Evolutionary conservation across 1,284 basidiomycete genomes (phyloP).

Genomic region (Pisolithus thermaeus): DNA sequence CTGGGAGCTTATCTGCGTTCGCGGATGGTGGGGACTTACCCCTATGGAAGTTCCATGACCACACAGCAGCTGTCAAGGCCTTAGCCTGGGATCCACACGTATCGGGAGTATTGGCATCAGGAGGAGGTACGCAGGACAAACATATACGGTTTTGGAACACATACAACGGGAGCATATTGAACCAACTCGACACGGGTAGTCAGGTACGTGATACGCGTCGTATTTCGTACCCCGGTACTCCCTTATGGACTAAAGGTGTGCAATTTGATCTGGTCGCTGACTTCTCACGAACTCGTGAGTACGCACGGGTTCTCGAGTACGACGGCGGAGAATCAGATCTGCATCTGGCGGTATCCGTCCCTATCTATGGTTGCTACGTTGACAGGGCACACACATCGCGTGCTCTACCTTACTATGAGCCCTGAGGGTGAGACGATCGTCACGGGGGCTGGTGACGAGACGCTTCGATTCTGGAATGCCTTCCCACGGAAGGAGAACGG

Average conservation of each 20-base stretch:
- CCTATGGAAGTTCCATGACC: slow-evolving; percentile 92
- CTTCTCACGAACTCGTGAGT: slow-evolving; percentile 94
- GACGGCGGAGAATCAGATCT: slow-evolving; percentile 94
- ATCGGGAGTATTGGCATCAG: slow-evolving; percentile 85
- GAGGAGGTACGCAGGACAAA: slow-evolving; percentile 97
- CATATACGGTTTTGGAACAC: slow-evolving; percentile 99
- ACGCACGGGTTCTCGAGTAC: slow-evolving; percentile 97
- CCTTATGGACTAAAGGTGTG: slow-evolving; percentile 62
- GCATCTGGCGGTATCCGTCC: slow-evolving; percentile 95
- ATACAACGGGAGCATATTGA: slow-evolving; percentile 77
- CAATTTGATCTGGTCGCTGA: slow-evolving; percentile 94
- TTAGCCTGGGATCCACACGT: slow-evolving; percentile 98
- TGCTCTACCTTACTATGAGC: slow-evolving; percentile 95
- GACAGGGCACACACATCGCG: slow-evolving; percentile 91
- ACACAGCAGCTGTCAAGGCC: slow-evolving; percentile 96
- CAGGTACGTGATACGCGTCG: slow-evolving; percentile 54
- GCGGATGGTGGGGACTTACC: slow-evolving; percentile 53
- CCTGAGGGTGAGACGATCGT: slow-evolving; percentile 97
- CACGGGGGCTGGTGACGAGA: slow-evolving; percentile 97
- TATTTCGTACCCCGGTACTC: not conserved
- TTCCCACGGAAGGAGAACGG: slow-evolving; percentile 66
- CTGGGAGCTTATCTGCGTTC: slow-evolving; percentile 23
- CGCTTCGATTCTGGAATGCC: slow-evolving; percentile 94
- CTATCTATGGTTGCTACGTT: slow-evolving; percentile 92
- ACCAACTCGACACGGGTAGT: slow-evolving; percentile 86